These are phyloP conservation scores for Colletotrichum tamarilloi DNA, from an alignment of 2,329 filamentous ascomycete genomes.

Conservation along the genomic window DNA sequence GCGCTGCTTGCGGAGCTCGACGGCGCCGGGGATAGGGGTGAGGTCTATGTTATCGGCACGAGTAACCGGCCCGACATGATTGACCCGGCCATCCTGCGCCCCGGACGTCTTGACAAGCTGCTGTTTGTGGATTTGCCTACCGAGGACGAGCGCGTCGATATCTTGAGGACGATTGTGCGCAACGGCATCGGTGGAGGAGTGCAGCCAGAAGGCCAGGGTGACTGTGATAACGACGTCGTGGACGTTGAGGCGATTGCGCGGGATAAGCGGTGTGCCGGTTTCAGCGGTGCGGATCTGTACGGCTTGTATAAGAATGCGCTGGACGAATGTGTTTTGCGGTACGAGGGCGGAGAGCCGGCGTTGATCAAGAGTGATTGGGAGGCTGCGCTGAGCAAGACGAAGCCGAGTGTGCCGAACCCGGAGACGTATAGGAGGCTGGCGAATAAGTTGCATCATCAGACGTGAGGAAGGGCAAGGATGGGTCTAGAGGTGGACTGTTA, in stretches of 20 bases:
- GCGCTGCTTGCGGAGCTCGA: slow-evolving; percentile 95
- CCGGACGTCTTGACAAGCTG: slow-evolving; percentile 87
- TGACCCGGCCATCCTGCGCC: slow-evolving; percentile 92
- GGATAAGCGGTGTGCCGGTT: slow-evolving; percentile 76
- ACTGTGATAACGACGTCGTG: slow-evolving; percentile 47
- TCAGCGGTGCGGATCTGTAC: slow-evolving; percentile 76
- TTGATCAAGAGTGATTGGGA: slow-evolving; percentile 63
- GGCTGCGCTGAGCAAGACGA: slow-evolving; percentile 58
- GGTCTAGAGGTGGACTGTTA: not conserved
- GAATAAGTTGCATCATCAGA: slow-evolving; percentile 41
- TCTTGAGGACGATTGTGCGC: slow-evolving; percentile 76
- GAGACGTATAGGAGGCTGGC: slow-evolving; percentile 55
- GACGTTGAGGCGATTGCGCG: slow-evolving; percentile 74
- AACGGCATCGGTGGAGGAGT: slow-evolving; percentile 52
- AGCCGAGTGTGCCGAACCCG: slow-evolving; percentile 61
- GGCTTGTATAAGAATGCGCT: slow-evolving; percentile 60
- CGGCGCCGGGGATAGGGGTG: slow-evolving; percentile 80
- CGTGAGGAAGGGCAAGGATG: not conserved
- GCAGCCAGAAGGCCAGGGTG: not conserved
- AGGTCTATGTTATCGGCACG: slow-evolving; percentile 94
- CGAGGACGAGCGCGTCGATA: slow-evolving; percentile 83
- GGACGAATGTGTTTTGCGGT: slow-evolving; percentile 46
- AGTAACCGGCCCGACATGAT: slow-evolving; percentile 98
- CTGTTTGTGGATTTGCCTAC: slow-evolving; percentile 90
- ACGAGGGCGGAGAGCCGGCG: slow-evolving; percentile 42